A percentile compares a stretch with the other conserved stretches of the same genome.
Evolutionary conservation across 495 filamentous ascomycete species (phyloP).

Genomic region (Daldinia vernicosa): DNA sequence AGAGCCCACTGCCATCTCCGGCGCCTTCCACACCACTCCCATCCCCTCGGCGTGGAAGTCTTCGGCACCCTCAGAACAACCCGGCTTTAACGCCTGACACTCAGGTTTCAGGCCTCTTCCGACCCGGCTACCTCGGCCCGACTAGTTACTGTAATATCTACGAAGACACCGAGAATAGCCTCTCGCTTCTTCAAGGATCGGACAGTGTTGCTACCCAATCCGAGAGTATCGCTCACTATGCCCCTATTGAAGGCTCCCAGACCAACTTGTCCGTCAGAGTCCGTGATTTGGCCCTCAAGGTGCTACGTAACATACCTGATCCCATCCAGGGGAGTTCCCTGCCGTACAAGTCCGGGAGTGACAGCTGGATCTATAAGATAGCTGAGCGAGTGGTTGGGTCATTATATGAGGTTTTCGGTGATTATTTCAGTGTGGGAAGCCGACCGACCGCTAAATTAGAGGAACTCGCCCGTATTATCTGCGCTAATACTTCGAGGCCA

Average conservation of each 20-base stretch:
- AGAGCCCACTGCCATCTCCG: slow-evolving; percentile 31
- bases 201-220: slow-evolving; percentile 40
- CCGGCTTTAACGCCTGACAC: slow-evolving; percentile 36
- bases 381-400: slow-evolving; percentile 14
- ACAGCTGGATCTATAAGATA: slow-evolving; percentile 40
- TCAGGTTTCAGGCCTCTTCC: slow-evolving; percentile 51
- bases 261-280: slow-evolving; percentile 16
- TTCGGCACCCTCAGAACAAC: slow-evolving; percentile 4
- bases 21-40: neutral
- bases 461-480: slow-evolving; percentile 37
- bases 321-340: slow-evolving; percentile 42
- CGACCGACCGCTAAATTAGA: slow-evolving; percentile 28
- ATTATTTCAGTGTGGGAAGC: slow-evolving; percentile 24
- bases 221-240: slow-evolving; percentile 39
- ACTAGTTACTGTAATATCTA: slow-evolving; percentile 62
- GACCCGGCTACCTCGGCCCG: slow-evolving; percentile 60
- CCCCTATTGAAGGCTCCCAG: neutral
- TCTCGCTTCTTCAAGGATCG: slow-evolving; percentile 31
- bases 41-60: neutral
- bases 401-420: slow-evolving; percentile 32
- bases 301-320: slow-evolving; percentile 56
- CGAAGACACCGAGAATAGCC: slow-evolving; percentile 49
- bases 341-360: slow-evolving; percentile 40
- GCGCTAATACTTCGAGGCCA: slow-evolving; percentile 34
- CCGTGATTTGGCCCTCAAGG: slow-evolving; percentile 53